These are phyloP conservation scores for Phytophthora niederhauseri DNA, from an alignment of 352 stramenopile genomes.

Conservation along the genomic window DNA sequence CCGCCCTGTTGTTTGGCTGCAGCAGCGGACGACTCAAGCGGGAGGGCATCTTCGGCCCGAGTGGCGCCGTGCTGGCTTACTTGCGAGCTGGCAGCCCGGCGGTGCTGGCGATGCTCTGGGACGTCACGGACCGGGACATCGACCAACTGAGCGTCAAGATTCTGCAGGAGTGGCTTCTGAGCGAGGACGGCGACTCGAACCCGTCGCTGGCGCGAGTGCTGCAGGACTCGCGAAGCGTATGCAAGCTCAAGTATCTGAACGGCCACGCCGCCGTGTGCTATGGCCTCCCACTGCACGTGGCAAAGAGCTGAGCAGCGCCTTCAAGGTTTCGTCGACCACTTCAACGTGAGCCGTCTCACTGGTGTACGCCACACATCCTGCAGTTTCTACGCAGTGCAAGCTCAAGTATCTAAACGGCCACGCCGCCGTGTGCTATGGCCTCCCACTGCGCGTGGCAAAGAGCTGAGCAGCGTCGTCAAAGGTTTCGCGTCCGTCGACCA, in stretches of 20 bases:
- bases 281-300: slow-evolving; percentile 84
- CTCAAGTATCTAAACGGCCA: slow-evolving; percentile 95
- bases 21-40: slow-evolving; percentile 93
- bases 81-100: slow-evolving; percentile 90
- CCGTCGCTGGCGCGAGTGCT: slow-evolving; percentile 75
- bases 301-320: slow-evolving; percentile 18
- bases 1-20: slow-evolving; percentile 97
- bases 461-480: slow-evolving; percentile 23
- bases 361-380: slow-evolving; percentile 26
- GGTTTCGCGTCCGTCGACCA: not conserved
- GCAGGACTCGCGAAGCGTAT: slow-evolving; percentile 74
- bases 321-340: slow-evolving; percentile 6
- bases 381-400: slow-evolving; percentile 78
- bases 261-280: slow-evolving; percentile 97
- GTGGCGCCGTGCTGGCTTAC: slow-evolving; percentile 96
- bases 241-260: slow-evolving; percentile 95
- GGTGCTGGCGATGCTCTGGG: slow-evolving; percentile 99
- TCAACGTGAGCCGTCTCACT: slow-evolving; percentile 24
- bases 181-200: slow-evolving; percentile 31
- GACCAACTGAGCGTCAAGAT: slow-evolving; percentile 90
- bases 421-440: slow-evolving; percentile 95
- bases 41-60: slow-evolving; percentile 92
- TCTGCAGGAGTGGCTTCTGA: slow-evolving; percentile 71
- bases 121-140: slow-evolving; percentile 99
- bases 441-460: slow-evolving; percentile 71